These are phyloP conservation scores for Westerdykella sp. DNA, from an alignment of 2,329 filamentous ascomycete genomes.

Conservation along the genomic window DNA sequence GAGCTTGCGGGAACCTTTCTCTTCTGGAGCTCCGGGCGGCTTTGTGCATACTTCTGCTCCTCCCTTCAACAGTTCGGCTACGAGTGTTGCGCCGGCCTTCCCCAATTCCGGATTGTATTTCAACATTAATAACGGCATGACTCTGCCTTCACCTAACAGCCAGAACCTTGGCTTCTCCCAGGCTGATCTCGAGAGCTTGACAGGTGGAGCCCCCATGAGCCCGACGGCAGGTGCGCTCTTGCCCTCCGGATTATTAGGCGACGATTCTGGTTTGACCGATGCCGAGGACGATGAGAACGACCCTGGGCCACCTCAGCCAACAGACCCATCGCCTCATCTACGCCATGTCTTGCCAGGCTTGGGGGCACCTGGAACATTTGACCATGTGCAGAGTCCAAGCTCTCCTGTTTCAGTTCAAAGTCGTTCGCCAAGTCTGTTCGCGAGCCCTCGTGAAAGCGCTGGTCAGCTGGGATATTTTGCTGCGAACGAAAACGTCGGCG, in stretches of 20 bases:
- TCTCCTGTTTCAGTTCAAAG: constrained; percentile 41
- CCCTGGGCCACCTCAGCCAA: constrained; percentile 16
- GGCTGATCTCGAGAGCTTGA: constrained; percentile 55
- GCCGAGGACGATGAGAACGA: constrained; percentile 28
- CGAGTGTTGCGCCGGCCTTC: constrained; percentile 50
- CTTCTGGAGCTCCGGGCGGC: constrained; percentile 24
- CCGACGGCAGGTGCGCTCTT: constrained; percentile 69
- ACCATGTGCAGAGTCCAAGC: constrained; percentile 33
- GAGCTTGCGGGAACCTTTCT: constrained; percentile 34
- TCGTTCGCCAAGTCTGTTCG: constrained; percentile 42
- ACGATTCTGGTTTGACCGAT: constrained; percentile 52
- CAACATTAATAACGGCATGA: constrained; percentile 58
- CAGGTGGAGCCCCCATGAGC: constrained; percentile 64
- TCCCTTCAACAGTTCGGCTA: constrained; percentile 42
- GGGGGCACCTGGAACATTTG: constrained; percentile 35
- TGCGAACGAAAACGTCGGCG: constrained; percentile 37
- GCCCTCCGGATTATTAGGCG: constrained; percentile 60
- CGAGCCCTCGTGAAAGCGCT: constrained; percentile 44
- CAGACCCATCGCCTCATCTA: constrained; percentile 26
- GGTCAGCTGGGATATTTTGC: constrained; percentile 39
- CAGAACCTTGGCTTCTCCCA: constrained; percentile 46
- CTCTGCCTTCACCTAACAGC: constrained; percentile 39
- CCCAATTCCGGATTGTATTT: constrained; percentile 46
- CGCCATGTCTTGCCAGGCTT: constrained; percentile 37
- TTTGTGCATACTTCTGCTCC: constrained; percentile 36